Conservation (phyloP, 208 protist species). For the Trypanosoma melophagium region DNA sequence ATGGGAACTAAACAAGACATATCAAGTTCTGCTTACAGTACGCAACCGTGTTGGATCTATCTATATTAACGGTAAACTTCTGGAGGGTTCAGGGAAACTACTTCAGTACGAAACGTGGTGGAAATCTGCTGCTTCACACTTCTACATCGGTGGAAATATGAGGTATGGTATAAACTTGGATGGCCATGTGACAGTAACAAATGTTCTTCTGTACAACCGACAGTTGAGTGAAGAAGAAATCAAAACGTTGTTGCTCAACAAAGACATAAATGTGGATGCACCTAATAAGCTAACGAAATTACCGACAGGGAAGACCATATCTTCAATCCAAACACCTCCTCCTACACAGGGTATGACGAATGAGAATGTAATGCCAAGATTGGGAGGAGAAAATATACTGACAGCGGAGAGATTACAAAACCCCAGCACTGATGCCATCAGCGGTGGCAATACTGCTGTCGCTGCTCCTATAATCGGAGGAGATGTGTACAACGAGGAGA, state of each 20-base stretch:
- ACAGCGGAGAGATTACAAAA: too few species aligned
- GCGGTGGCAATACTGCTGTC: too few species aligned
- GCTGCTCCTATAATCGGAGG: too few species aligned
- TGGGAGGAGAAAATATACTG: too few species aligned
- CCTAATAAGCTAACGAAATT: too few species aligned
- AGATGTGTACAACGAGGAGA: too few species aligned
- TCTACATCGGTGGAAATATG: conserved; percentile 12
- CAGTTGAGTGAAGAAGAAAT: conserved; percentile 2
- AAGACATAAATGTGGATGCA: too few species aligned
- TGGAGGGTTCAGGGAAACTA: background rate
- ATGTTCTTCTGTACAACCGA: conserved; percentile 21
- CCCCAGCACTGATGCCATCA: too few species aligned
- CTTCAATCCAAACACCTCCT: too few species aligned
- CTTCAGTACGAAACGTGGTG: background rate
- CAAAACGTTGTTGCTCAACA: background rate
- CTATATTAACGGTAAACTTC: conserved; percentile 13
- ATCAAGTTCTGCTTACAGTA: conserved; percentile 6
- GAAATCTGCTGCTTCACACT: background rate
- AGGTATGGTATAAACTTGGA: background rate
- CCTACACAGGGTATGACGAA: too few species aligned
- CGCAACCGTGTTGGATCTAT: background rate
- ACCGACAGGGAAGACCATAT: too few species aligned
- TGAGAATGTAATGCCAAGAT: too few species aligned
- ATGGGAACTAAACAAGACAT: background rate
- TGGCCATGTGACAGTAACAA: conserved; percentile 3